These are phyloP conservation scores for Xylariaceae sp. DNA, from an alignment of 2,329 filamentous ascomycete genomes.

Conservation along the genomic window DNA sequence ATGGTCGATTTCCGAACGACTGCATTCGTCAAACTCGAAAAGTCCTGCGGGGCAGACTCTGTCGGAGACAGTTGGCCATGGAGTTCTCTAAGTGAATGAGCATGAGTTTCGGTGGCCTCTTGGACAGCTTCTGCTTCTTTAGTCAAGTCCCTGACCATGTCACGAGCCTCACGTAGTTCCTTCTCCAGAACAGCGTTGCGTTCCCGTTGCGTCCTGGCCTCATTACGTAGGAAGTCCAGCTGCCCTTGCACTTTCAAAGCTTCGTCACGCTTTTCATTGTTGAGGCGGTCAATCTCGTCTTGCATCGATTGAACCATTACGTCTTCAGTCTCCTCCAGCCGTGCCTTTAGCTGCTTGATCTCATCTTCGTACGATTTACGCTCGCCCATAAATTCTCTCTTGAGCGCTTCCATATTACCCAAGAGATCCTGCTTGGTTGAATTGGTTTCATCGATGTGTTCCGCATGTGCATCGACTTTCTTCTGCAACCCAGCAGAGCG, in stretches of 20 bases:
- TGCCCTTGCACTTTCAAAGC: slow-evolving; percentile 55
- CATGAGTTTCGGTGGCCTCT: slow-evolving; percentile 47
- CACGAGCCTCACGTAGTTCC: slow-evolving; percentile 50
- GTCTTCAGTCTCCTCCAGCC: slow-evolving; percentile 84
- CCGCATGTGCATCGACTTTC: slow-evolving; percentile 56
- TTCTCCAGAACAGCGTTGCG: slow-evolving; percentile 54
- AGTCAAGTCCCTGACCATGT: slow-evolving; percentile 48
- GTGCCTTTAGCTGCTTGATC: slow-evolving; percentile 67
- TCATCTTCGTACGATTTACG: slow-evolving; percentile 78
- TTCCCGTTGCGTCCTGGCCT: slow-evolving; percentile 55
- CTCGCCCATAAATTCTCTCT: slow-evolving; percentile 81
- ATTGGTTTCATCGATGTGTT: slow-evolving; percentile 75
- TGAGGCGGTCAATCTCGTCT: slow-evolving; percentile 62
- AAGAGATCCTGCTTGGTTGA: slow-evolving; percentile 92
- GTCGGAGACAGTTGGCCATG: slow-evolving; percentile 53
- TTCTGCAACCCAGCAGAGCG: slow-evolving; percentile 61
- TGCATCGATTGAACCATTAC: slow-evolving; percentile 74
- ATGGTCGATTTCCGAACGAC: slow-evolving; percentile 55
- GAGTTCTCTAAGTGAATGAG: slow-evolving; percentile 52
- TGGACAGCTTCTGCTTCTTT: slow-evolving; percentile 48
- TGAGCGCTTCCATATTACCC: slow-evolving; percentile 87
- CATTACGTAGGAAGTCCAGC: slow-evolving; percentile 57
- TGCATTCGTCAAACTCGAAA: slow-evolving; percentile 53
- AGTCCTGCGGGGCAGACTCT: slow-evolving; percentile 49
- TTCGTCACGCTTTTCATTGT: slow-evolving; percentile 53